Conservation (phyloP, 2,329 filamentous ascomycete species). For the Fusarium nelsonii region DNA sequence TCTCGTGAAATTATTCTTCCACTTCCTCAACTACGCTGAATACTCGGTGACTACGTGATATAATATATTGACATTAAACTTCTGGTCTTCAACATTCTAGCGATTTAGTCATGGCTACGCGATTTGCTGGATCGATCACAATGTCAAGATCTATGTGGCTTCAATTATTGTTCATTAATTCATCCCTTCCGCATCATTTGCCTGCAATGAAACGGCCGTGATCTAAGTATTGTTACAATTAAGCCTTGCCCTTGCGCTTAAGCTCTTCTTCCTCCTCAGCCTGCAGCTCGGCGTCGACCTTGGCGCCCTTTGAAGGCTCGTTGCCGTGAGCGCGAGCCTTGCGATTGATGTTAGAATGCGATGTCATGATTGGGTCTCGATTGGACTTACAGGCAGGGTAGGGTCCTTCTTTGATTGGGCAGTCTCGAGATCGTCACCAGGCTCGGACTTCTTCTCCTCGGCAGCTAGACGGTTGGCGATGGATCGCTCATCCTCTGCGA, state of each 20-base stretch:
- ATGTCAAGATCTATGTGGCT: background rate
- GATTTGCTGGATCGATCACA: background rate
- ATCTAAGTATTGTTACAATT: constrained; percentile 19
- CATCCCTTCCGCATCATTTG: constrained; percentile 15
- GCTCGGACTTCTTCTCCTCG: constrained; percentile 62
- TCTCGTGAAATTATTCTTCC: background rate
- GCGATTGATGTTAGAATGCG: constrained; percentile 11
- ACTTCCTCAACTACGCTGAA: background rate
- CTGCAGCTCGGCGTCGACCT: constrained; percentile 76
- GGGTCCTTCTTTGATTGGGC: constrained; percentile 68
- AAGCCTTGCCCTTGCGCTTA: constrained; percentile 65
- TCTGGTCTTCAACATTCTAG: background rate
- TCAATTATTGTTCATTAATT: constrained; percentile 32
- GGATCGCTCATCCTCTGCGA: constrained; percentile 74
- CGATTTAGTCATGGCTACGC: no score
- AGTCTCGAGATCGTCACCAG: constrained; percentile 60
- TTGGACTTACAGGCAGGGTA: constrained; percentile 65
- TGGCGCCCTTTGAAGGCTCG: constrained; percentile 77
- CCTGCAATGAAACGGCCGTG: constrained; percentile 16
- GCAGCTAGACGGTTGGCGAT: constrained; percentile 78
- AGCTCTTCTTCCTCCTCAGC: constrained; percentile 76
- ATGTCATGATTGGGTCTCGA: background rate
- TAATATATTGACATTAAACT: no score
- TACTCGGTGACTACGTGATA: no score
- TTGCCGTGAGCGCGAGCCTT: constrained; percentile 77